These are phyloP conservation scores for Arabidopsis arenosa DNA, from an alignment of 345 rosid species.

Conservation along the genomic window DNA sequence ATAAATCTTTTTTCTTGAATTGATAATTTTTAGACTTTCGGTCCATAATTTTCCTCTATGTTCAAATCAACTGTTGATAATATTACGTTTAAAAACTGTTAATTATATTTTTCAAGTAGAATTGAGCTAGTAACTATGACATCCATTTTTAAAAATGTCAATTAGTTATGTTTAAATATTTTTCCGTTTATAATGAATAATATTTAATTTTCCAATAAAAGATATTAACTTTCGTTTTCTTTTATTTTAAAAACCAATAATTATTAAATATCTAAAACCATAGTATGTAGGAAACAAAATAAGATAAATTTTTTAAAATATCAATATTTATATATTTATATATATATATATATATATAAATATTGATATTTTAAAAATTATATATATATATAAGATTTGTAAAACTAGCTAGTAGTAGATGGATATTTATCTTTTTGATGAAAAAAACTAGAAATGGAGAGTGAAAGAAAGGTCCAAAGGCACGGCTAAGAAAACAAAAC, in stretches of 20 bases:
- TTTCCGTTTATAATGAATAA: not conserved
- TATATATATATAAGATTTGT: not conserved
- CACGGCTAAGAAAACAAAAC: conserved; percentile 57
- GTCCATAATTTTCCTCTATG: too few species aligned
- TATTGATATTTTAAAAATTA: too few species aligned
- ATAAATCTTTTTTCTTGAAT: too few species aligned
- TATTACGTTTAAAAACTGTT: too few species aligned
- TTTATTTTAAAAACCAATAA: not conserved
- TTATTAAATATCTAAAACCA: not conserved
- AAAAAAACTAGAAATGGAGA: not conserved
- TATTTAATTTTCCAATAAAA: not conserved
- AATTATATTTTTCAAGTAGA: not conserved
- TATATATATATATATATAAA: too few species aligned
- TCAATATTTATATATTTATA: not conserved
- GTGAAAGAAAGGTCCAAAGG: conserved; percentile 58
- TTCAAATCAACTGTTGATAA: too few species aligned
- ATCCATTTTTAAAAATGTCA: not conserved
- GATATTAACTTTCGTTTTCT: not conserved
- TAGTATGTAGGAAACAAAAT: not conserved
- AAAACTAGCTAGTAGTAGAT: not conserved
- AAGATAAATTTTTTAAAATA: not conserved
- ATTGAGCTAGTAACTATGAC: not conserved
- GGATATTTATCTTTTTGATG: not conserved
- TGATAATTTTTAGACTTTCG: not conserved
- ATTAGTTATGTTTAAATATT: not conserved